Evolutionary conservation across 2,329 filamentous ascomycete genomes (phyloP), one percentile per base, ranked within the genome.

Genomic region (Polytolypa hystricis): DNA sequence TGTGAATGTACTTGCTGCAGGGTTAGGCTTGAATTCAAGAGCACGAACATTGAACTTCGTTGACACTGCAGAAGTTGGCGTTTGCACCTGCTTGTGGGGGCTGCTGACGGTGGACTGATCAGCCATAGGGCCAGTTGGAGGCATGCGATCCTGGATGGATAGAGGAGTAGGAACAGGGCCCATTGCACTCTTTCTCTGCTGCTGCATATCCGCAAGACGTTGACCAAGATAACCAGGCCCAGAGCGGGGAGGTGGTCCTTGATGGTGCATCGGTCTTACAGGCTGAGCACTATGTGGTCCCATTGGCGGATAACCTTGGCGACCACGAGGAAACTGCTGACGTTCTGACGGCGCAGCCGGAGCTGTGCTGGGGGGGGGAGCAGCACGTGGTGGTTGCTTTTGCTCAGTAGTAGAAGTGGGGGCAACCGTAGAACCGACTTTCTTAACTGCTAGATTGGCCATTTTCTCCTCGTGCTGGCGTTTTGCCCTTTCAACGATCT

Each of bases 401-500:
- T 73, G 66, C 48, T 76, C 58, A 15, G 51, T 71, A 15, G 62
- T 56, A 6, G 57, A 37, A n/a, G 47, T 42, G 19, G 41, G 31
- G 5, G 37, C 25, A 30, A 42, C 30, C 2, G 45, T 35, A 20
- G 47, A 35, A 17, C 33, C 14, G 11, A 32, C 10, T 2, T 30
- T 16, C 41, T 48, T 36, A 17, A 36, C 33, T 15, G 39, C 21
- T 9, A 38, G 31, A 15, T 35, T 30, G 11, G 59, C 52, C 28
- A 64, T 54, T 44, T 73, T 65, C 30, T 69, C 63, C 39, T 84
- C 78, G 2, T 77, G 79, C 47, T 89, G 81, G 52, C 77, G 75
- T 42, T 84, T 77, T 1, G 85, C 85, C 59, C 87, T 93, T 49
- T 86, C 81, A 52, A 94, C 81, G 44, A 98, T 96, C 54, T 87